Percentiles rank a stretch among this genome's conserved stretches.
Evolutionary conservation across 2,329 filamentous ascomycete genomes (phyloP).

Genomic region (Neonectria hederae): DNA sequence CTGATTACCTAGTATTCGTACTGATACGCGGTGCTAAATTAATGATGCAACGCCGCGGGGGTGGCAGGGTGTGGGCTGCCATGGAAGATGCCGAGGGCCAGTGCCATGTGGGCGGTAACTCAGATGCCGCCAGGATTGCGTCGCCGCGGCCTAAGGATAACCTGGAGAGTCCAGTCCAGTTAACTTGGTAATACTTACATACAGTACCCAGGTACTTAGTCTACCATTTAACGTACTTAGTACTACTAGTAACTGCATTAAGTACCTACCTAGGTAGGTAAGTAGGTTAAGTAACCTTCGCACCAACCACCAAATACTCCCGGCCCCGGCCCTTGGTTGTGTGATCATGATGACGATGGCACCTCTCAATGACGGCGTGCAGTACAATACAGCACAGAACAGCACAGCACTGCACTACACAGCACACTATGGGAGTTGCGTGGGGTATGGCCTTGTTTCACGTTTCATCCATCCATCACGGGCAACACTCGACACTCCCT

Average conservation of each 20-base stretch:
- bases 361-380: constrained; percentile 25
- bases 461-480: constrained; percentile 36
- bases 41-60: background rate
- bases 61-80: background rate
- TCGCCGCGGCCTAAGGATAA: background rate
- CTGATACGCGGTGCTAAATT: too few species aligned
- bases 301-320: background rate
- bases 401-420: too few species aligned
- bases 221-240: too few species aligned
- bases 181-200: background rate
- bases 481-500: constrained; percentile 1
- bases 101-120: too few species aligned
- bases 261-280: too few species aligned
- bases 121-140: too few species aligned
- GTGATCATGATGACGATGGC: constrained; percentile 22
- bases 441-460: constrained; percentile 39
- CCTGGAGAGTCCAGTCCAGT: background rate
- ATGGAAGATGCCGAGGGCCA: too few species aligned
- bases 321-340: background rate
- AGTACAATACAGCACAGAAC: background rate
- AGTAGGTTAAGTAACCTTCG: background rate
- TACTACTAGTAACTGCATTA: too few species aligned
- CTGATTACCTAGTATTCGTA: too few species aligned
- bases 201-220: background rate
- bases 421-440: too few species aligned